Conservation (phyloP, 306 rosid species). For the Ceratonia siliqua region DNA sequence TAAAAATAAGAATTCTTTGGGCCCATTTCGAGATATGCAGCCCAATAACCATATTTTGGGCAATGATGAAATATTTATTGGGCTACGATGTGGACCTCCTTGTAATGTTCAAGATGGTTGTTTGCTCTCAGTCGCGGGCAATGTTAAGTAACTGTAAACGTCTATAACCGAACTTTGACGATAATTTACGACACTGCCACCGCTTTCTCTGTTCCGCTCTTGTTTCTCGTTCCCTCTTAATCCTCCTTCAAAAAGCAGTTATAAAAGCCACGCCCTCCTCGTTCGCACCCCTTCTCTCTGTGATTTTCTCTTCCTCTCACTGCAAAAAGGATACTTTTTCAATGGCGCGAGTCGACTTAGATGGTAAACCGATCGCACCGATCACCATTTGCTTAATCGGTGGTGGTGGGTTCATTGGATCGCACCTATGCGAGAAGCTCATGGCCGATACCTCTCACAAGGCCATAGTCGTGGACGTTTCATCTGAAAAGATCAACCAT, state of each 20-base stretch:
- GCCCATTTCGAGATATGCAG: too few species aligned
- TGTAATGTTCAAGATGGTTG: too few species aligned
- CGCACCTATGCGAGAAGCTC: constrained; percentile 84
- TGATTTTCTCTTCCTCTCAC: constrained; percentile 1
- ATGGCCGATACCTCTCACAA: constrained; percentile 72
- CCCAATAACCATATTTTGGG: too few species aligned
- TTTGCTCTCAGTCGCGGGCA: too few species aligned
- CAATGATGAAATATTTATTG: too few species aligned
- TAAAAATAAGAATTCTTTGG: too few species aligned
- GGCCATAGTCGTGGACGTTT: constrained; percentile 67
- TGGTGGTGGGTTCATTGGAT: constrained; percentile 89
- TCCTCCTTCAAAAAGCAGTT: constrained; percentile 16
- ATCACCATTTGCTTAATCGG: constrained; percentile 82
- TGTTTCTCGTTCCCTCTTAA: neutral
- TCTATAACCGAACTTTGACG: constrained; percentile 16
- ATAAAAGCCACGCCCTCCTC: constrained; percentile 22
- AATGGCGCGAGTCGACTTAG: constrained; percentile 59
- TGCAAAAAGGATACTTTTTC: neutral
- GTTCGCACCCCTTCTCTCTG: neutral
- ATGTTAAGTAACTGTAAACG: neutral
- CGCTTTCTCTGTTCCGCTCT: constrained; percentile 23
- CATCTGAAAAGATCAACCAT: constrained; percentile 73
- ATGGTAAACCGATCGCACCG: constrained; percentile 59
- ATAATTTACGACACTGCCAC: constrained; percentile 34
- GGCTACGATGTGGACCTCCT: too few species aligned